Evolutionary conservation across 2,329 filamentous ascomycete species (phyloP), one percentile per base, ranked within the genome.

Genomic region (Fusarium sp.): DNA sequence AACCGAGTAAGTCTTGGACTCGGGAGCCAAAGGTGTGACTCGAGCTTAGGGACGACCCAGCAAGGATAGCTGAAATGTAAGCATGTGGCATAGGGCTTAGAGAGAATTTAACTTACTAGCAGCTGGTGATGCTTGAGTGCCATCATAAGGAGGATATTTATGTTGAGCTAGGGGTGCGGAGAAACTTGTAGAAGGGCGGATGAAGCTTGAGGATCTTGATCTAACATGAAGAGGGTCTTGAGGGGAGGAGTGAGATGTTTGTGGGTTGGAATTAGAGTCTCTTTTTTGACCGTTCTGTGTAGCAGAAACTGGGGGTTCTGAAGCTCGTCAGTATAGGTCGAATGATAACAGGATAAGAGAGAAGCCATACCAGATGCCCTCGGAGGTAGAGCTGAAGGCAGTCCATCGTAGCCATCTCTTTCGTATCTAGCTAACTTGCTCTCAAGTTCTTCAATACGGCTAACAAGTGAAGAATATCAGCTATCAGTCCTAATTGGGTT

Each of bases 361-460:
- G n/a, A 2, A 10, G 19, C 42, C 44, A 31, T 72, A 77, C 75
- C 66, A 52, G 69, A 72, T 15, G 57, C 55, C 12, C 56, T 62
- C 9, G 63, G 63, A 14, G 73, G 56, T 29, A 66, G 6, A 29
- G 60, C 51, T n/a, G 66, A 55, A 19, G 73, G 60, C 25, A 67
- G 18, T 8, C 45, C 57, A n/a, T 48, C 59, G 18, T 72, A 73
- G 10, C 70, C 73, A 15, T 73, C 72, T n/a, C 65, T 76, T 51
- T 77, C 75, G 18, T 77, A 77, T 58, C 72, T 73, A 0, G 75
- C 75, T 14, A 77, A n/a, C 46, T 73, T 74, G 44, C 67, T 75
- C 45, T 77, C 75, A 15, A 77, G 75, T 60, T 77, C 75, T 18
- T 77, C 75, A 10, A 77, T 77, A 16, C 75, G 73, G 52, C 75